phyloP scores from a whole-genome alignment of 1,284 basidiomycete species.

The Ustilago trichophora region DNA sequence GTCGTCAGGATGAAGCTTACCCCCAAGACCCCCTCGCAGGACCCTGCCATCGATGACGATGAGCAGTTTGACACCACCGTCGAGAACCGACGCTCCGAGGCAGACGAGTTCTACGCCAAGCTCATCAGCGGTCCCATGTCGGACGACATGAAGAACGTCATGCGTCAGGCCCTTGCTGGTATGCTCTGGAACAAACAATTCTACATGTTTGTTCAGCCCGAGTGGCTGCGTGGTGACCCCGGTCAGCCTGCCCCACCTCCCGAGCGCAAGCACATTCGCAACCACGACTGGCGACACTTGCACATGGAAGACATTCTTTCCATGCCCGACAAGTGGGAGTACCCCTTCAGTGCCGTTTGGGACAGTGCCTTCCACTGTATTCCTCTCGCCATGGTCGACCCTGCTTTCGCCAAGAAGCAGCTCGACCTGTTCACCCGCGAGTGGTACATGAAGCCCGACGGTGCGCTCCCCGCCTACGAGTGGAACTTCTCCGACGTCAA shows the following conservation, averaged over 20 bases:
- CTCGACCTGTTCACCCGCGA: conserved; percentile 93
- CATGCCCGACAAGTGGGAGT: conserved; percentile 99
- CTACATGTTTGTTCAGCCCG: conserved; percentile 93
- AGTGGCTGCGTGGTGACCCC: conserved; percentile 94
- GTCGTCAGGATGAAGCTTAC: conserved; percentile 95
- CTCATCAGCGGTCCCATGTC: conserved; percentile 77
- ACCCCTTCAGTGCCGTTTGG: conserved; percentile 70
- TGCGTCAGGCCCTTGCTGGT: conserved; percentile 95
- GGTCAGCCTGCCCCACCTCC: conserved; percentile 93
- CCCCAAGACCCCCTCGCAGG: conserved; percentile 77
- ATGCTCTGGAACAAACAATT: conserved; percentile 99
- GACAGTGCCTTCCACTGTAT: conserved; percentile 99
- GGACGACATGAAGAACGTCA: conserved; percentile 92
- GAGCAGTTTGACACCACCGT: conserved; percentile 86
- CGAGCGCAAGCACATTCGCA: conserved; percentile 84
- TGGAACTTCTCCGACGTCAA: conserved; percentile 99
- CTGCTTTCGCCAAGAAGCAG: conserved; percentile 95
- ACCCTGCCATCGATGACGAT: conserved; percentile 85
- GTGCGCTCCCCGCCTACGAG: conserved; percentile 96
- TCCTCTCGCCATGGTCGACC: conserved; percentile 92
- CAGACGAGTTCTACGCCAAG: conserved; percentile 91
- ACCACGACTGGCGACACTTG: conserved; percentile 81
- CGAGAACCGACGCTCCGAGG: conserved; percentile 81
- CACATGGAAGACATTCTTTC: conserved; percentile 94
- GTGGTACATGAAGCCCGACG: conserved; percentile 98